These are phyloP conservation scores for Kuraishia molischiana DNA, from an alignment of 805 yeast species.

Conservation along the genomic window DNA sequence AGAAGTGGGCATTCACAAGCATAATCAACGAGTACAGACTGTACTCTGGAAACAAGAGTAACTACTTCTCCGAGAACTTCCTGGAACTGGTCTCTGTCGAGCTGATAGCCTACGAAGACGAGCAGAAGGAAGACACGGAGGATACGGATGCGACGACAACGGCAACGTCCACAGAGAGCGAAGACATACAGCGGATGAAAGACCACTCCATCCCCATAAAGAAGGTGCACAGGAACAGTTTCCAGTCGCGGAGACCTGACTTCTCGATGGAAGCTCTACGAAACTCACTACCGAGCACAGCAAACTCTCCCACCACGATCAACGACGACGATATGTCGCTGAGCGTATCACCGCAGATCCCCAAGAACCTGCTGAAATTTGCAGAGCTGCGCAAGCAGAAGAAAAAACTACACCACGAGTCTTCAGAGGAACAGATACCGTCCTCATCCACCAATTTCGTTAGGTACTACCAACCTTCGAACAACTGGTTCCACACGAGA, in stretches of 20 bases:
- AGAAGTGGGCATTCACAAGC: constrained; percentile 83
- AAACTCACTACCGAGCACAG: background rate
- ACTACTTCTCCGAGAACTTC: constrained; percentile 74
- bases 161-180: constrained; percentile 1
- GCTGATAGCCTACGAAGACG: constrained; percentile 28
- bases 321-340: constrained; percentile 30
- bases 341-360: constrained; percentile 63
- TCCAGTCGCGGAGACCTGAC: background rate
- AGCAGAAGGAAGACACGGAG: background rate
- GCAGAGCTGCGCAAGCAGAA: constrained; percentile 40
- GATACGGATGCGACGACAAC: background rate
- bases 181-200: background rate
- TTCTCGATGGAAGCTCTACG: background rate
- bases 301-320: background rate
- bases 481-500: constrained; percentile 31
- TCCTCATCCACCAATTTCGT: constrained; percentile 8
- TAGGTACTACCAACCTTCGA: constrained; percentile 5
- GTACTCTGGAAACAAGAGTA: constrained; percentile 62
- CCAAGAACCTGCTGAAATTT: constrained; percentile 43
- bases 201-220: background rate
- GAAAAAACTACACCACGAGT: constrained; percentile 10
- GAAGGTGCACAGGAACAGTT: constrained; percentile 2
- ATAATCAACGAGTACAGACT: constrained; percentile 79
- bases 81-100: constrained; percentile 62
- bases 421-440: constrained; percentile 7